A percentile compares a stretch with the other conserved stretches of the same genome.
phyloP scores from a whole-genome alignment of 805 yeast genomes.

The Schizosaccharomyces lindneri region DNA sequence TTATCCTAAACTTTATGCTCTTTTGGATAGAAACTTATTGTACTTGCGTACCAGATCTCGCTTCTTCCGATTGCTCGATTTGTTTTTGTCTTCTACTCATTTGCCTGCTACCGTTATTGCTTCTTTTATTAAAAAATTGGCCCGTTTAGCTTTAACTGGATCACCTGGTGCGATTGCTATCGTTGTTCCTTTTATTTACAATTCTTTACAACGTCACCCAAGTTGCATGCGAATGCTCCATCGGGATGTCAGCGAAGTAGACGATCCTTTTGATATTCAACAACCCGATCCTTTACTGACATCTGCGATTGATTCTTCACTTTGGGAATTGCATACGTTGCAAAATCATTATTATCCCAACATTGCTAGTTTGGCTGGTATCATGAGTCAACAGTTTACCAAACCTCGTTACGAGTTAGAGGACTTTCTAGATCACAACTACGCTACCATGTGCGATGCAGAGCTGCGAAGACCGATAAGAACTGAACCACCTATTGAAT shows the following conservation, averaged over 20 bases:
- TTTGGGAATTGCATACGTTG: constrained; percentile 75
- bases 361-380: constrained; percentile 72
- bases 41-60: constrained; percentile 64
- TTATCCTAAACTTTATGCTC: constrained; percentile 53
- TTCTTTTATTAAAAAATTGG: constrained; percentile 62
- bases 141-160: constrained; percentile 48
- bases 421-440: constrained; percentile 83
- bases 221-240: constrained; percentile 80
- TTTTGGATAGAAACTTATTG: constrained; percentile 50
- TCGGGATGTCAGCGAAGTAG: constrained; percentile 14
- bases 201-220: constrained; percentile 73
- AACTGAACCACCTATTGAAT: neutral
- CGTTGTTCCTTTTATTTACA: constrained; percentile 74
- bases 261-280: constrained; percentile 40
- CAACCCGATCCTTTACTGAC: constrained; percentile 60
- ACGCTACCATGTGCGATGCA: constrained; percentile 19
- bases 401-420: constrained; percentile 74
- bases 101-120: constrained; percentile 64
- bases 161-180: constrained; percentile 79
- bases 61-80: constrained; percentile 63
- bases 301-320: constrained; percentile 56
- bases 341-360: constrained; percentile 84
- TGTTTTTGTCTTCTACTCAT: constrained; percentile 71
- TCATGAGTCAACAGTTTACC: constrained; percentile 70
- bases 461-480: neutral